Base-by-base conservation (phyloP, 345 rosid species). In the Boechera divaricarpa region DNA sequence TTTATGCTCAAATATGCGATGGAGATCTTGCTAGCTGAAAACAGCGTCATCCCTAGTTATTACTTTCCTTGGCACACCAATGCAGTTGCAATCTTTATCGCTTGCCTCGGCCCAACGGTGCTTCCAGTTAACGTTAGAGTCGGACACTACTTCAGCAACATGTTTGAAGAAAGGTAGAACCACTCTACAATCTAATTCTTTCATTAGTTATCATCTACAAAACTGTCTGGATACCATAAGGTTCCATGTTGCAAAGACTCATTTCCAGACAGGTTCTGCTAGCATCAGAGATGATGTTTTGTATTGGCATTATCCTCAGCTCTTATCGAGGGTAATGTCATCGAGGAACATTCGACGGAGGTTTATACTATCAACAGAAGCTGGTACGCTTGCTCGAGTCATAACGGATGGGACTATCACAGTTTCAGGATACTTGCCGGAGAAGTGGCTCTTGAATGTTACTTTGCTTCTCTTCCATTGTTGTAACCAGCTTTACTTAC, bases 21-120 rank as follows among this genome's bases (percentile, higher is more conserved):
- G 56, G 13, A 52, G 56, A 52, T 52, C 56, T 52, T 52, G 56
- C 31, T 52, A 24, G 56, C 56, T 52, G 56, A 52, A 24, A 21
- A 13, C 31, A 52, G 56, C 56, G 15, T 52, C 56, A 52, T 52
- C 56, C 24, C 31, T 10, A 52, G 6, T 52, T 52, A 4, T 52
- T 52, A 52, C 56, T 15, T 47, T 15, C 1, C 21, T 9, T 47
- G 21, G 51, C 18, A 47, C 15, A 47, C 51, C 21, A 47, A 15
- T n/a, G 51, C 51, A 47, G 51, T 47, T 47, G 51, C 21, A 47
- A 47, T 47, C 51, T 47, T 47, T 47, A 21, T 47, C n/a, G 52
- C 52, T 5, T 15, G 52, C 16, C 52, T 47, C 18, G 52, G 52
- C 52, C 52, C n/a, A 47, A 47, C 21, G 0, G 52, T 47, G 21